Evolutionary conservation across 2,329 filamentous ascomycete species (phyloP).

Genomic region (Penicillium hesseltinei): DNA sequence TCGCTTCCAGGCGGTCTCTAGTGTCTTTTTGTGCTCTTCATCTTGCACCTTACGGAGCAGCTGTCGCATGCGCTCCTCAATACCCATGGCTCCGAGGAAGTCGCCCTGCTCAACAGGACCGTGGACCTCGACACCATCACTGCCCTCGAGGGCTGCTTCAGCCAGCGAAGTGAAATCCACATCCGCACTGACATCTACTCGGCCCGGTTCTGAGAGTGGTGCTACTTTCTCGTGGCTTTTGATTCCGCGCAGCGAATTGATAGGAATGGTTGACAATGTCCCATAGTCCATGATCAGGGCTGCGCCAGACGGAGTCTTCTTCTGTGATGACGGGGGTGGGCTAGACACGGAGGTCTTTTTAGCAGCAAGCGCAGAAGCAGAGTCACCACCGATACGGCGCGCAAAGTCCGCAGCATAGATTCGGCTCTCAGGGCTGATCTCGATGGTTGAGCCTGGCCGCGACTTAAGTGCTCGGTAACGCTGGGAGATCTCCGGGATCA

Average conservation of each 20-base stretch:
- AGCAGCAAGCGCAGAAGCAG: slow-evolving; percentile 34
- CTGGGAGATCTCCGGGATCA: slow-evolving; percentile 76
- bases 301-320: slow-evolving; percentile 69
- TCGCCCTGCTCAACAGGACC: slow-evolving; percentile 82
- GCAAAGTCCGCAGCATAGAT: slow-evolving; percentile 81
- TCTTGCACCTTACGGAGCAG: slow-evolving; percentile 54
- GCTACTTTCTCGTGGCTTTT: slow-evolving; percentile 71
- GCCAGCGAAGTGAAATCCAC: slow-evolving; percentile 89
- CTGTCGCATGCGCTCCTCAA: slow-evolving; percentile 70
- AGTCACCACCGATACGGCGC: slow-evolving; percentile 70
- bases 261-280: slow-evolving; percentile 71
- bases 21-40: slow-evolving; percentile 56
- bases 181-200: slow-evolving; percentile 85
- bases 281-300: slow-evolving; percentile 97
- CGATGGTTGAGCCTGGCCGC: slow-evolving; percentile 69
- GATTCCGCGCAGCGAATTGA: slow-evolving; percentile 90
- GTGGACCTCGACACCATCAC: slow-evolving; percentile 81
- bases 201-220: slow-evolving; percentile 75
- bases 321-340: slow-evolving; percentile 46
- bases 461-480: slow-evolving; percentile 75
- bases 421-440: slow-evolving; percentile 84
- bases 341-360: slow-evolving; percentile 18
- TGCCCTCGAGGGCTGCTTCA: slow-evolving; percentile 73
- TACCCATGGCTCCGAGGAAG: slow-evolving; percentile 80
- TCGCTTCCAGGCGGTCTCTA: slow-evolving; percentile 74